These are phyloP conservation scores for Candida glucosophila DNA, from an alignment of 1,139 yeast species.

Conservation along the genomic window DNA sequence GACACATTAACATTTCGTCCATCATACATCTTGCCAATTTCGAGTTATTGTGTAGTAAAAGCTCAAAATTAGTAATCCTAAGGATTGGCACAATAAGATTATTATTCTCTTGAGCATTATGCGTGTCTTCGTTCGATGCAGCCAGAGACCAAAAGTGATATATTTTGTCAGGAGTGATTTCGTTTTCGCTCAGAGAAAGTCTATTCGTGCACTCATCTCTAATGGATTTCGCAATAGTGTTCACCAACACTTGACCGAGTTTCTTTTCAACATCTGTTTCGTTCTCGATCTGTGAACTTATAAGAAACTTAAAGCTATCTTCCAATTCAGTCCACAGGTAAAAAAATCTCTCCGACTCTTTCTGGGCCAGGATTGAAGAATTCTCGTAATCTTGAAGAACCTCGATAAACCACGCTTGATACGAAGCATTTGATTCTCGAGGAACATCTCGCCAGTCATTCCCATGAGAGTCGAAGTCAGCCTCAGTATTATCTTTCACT, in stretches of 20 bases:
- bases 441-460: constrained; percentile 68
- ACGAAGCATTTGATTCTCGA: constrained; percentile 39
- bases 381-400: constrained; percentile 12
- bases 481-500: constrained; percentile 21
- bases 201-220: no score
- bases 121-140: constrained; percentile 20
- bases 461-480: constrained; percentile 44
- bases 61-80: constrained; percentile 31
- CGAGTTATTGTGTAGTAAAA: constrained; percentile 26
- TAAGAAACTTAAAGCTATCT: constrained; percentile 20
- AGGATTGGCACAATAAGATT: constrained; percentile 32
- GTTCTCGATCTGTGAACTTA: constrained; percentile 17
- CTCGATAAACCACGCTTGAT: constrained; percentile 13
- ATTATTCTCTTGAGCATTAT: constrained; percentile 18
- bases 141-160: constrained; percentile 35
- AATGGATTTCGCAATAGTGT: constrained; percentile 46
- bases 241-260: constrained; percentile 32
- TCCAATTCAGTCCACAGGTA: constrained; percentile 22
- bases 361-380: no score
- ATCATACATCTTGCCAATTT: constrained; percentile 44
- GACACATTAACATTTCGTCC: constrained; percentile 63
- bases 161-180: constrained; percentile 37
- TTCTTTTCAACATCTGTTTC: constrained; percentile 19
- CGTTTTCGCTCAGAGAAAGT: constrained; percentile 7
- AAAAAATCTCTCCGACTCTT: constrained; percentile 21